Percentiles rank a stretch among this genome's conserved stretches.
Evolutionary conservation across 228 moss, liverwort and hornwort genomes (phyloP).

Genomic region (Sphagnum fallax): DNA sequence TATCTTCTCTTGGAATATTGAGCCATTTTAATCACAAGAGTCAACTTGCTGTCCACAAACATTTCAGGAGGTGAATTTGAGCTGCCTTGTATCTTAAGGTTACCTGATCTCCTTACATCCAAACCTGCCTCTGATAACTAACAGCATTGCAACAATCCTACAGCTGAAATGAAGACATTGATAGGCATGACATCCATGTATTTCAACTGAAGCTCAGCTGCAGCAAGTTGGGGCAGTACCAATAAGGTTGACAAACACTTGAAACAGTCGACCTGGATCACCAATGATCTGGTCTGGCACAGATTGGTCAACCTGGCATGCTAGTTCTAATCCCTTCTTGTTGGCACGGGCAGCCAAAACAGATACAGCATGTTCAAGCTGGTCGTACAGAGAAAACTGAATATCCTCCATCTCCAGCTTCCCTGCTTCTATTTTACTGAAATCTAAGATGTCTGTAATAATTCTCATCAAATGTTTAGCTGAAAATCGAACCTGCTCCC

Average conservation of each 20-base stretch:
- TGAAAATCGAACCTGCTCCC: conserved; percentile 45
- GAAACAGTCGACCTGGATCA: conserved; percentile 61
- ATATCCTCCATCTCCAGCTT: conserved; percentile 69
- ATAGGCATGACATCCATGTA: no score
- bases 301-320: conserved; percentile 49
- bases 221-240: conserved; percentile 13
- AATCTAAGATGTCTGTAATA: conserved; percentile 58
- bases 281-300: conserved; percentile 73
- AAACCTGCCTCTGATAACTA: no score
- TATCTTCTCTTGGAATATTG: no score
- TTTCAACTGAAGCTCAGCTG: no score
- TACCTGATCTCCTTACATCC: no score
- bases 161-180: no score
- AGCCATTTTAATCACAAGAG: no score
- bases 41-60: no score
- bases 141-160: no score
- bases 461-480: conserved; percentile 59
- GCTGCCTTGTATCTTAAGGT: no score
- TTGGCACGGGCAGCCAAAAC: conserved; percentile 64
- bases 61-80: no score
- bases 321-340: conserved; percentile 66
- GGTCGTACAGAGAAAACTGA: conserved; percentile 60
- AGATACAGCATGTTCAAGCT: conserved; percentile 64
- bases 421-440: conserved; percentile 69
- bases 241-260: conserved; percentile 68